phyloP scores from a whole-genome alignment of 352 stramenopile genomes.

The Thraustochytrium sp. region DNA sequence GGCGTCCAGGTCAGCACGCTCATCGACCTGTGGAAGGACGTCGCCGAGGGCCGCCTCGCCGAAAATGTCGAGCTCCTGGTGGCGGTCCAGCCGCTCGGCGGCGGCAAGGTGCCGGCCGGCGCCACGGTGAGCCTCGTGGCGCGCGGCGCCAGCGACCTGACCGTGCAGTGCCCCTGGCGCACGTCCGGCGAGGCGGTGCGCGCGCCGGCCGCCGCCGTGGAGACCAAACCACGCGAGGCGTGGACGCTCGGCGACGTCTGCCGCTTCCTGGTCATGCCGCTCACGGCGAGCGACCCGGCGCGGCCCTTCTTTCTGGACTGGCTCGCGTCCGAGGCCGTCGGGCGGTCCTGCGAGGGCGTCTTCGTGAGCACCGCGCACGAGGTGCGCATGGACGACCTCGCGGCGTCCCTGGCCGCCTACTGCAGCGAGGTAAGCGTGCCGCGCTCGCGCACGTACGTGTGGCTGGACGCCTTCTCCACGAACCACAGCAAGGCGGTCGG shows the following conservation, averaged over 20 bases:
- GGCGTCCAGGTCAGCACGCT: background rate
- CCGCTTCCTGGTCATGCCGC: background rate
- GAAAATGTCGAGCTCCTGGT: background rate
- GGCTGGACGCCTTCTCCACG: background rate
- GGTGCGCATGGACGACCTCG: background rate
- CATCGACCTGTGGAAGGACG: background rate
- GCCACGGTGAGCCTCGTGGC: background rate
- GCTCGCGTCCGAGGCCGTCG: background rate
- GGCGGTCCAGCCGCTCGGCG: background rate
- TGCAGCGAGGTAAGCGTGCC: background rate
- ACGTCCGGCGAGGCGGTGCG: background rate
- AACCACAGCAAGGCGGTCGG: background rate
- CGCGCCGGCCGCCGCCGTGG: background rate
- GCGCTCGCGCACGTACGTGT: background rate
- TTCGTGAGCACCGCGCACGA: background rate
- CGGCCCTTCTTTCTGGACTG: conserved; percentile 1
- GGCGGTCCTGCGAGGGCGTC: background rate
- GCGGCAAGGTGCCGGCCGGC: background rate
- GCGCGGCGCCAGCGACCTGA: background rate
- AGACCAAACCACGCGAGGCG: background rate
- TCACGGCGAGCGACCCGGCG: background rate
- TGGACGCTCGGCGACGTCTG: background rate
- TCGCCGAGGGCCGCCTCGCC: background rate
- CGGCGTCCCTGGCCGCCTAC: background rate
- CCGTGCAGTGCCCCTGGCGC: background rate